These are phyloP conservation scores for Parathielavia hyrcaniae DNA, from an alignment of 495 filamentous ascomycete genomes.

Conservation along the genomic window DNA sequence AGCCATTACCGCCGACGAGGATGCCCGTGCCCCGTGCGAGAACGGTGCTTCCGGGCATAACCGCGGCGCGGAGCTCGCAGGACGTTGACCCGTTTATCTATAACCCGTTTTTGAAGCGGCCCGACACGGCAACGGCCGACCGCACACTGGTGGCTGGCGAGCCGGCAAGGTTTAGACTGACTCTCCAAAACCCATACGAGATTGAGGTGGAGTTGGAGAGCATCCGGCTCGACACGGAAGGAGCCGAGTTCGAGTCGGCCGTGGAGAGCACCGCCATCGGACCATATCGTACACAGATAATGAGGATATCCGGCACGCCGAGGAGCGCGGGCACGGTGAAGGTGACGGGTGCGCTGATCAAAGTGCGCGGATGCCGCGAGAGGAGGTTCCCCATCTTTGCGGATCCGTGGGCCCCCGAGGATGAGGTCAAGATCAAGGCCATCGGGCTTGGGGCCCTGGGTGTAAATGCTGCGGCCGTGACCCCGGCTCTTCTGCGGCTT, in stretches of 20 bases:
- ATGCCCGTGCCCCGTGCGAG: slow-evolving; percentile 67
- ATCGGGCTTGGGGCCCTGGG: slow-evolving; percentile 61
- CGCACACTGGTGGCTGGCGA: slow-evolving; percentile 70
- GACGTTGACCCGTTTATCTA: slow-evolving; percentile 84
- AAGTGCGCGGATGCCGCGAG: slow-evolving; percentile 72
- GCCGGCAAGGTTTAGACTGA: slow-evolving; percentile 65
- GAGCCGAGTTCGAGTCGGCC: slow-evolving; percentile 60
- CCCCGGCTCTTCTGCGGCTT: slow-evolving; percentile 32
- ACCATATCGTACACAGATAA: slow-evolving; percentile 71
- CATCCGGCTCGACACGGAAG: slow-evolving; percentile 66
- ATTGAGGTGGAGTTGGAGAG: slow-evolving; percentile 85
- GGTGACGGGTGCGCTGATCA: slow-evolving; percentile 72
- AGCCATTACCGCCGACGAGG: slow-evolving; percentile 40
- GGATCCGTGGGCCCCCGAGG: slow-evolving; percentile 65
- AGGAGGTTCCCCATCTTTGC: slow-evolving; percentile 77
- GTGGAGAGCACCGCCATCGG: slow-evolving; percentile 62
- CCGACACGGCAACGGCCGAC: slow-evolving; percentile 52
- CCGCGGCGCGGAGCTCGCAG: slow-evolving; percentile 46
- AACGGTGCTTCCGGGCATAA: slow-evolving; percentile 60
- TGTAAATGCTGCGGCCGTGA: slow-evolving; percentile 29
- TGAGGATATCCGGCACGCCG: slow-evolving; percentile 65
- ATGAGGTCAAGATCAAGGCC: slow-evolving; percentile 65
- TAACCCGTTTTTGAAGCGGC: slow-evolving; percentile 74
- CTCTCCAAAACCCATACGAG: slow-evolving; percentile 89
- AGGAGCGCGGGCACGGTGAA: slow-evolving; percentile 58